phyloP scores from a whole-genome alignment of 2,329 filamentous ascomycete species.

The Peltaster fructicola region DNA sequence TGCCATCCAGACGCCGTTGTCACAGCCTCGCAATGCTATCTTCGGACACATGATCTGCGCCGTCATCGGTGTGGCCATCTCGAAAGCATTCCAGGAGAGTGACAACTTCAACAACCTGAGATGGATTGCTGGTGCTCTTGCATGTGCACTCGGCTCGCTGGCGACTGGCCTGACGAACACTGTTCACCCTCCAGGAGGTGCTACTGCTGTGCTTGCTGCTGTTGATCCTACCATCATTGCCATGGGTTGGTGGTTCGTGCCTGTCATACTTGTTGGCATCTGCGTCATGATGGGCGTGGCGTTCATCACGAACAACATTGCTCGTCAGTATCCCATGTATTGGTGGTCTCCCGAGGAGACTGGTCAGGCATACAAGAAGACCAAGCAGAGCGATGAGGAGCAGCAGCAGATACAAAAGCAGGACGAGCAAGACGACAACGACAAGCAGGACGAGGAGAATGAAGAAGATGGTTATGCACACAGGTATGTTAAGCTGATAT shows the following conservation, averaged over 20 bases:
- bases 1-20: conserved; percentile 27
- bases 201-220: conserved; percentile 29
- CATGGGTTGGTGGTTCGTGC: conserved; percentile 30
- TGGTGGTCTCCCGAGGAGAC: conserved; percentile 31
- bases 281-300: conserved; percentile 26
- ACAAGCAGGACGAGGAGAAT: conserved; percentile 6
- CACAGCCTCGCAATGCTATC: conserved; percentile 29
- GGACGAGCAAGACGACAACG: conserved; percentile 12
- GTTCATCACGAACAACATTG: conserved; percentile 28
- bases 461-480: conserved; percentile 4
- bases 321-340: conserved; percentile 28
- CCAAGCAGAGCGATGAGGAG: conserved; percentile 4
- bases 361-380: too few species aligned
- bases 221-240: conserved; percentile 22
- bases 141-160: conserved; percentile 25
- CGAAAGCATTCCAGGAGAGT: conserved; percentile 27
- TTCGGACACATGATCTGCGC: conserved; percentile 29
- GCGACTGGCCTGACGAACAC: conserved; percentile 31
- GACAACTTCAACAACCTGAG: conserved; percentile 20
- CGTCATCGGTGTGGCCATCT: conserved; percentile 25
- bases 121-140: conserved; percentile 29
- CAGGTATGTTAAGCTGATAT: not conserved
- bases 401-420: too few species aligned
- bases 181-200: conserved; percentile 33
- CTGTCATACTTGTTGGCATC: conserved; percentile 24